Evolutionary conservation across 176 grass and related monocot genomes (phyloP), one percentile per base, ranked within the genome.

Genomic region (Elaeis guineensis): DNA sequence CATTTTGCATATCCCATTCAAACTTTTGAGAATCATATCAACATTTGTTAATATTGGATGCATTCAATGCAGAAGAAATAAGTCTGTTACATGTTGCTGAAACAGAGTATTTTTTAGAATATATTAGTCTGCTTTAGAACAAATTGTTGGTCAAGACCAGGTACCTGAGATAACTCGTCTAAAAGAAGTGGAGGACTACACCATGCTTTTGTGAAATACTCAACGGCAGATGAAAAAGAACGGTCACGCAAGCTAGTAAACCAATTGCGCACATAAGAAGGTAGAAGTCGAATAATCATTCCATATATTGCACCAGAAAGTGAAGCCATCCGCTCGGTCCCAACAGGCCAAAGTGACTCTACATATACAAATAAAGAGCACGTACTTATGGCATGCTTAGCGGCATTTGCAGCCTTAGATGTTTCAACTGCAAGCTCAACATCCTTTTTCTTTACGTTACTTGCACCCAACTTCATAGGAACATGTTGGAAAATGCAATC

Each of bases 401-500:
- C 84, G 76, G 87, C 86, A 78, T 75, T 85, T 5, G 87, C 87
- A 15, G 87, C 92, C 55, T 73, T 89, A 58, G 79, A 80, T 12
- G 81, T 81, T 77, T 90, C 92, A 59, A 76, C 75, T 55, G 65
- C 16, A 17, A 97, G 75, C 21, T 83, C 82, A 62, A 55, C 66
- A 77, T 97, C 92, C 28, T 90, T 96, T 57, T 86, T 90, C 79
- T 96, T 90, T 55, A 75, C 51, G 58, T 25, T 80, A 17, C 20
- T 21, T 44, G 61, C 54, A 69, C 64, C 69, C 63, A 48, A 62
- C 64, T 66, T 87, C 59, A 97, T 44, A 74, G 87, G 87, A 51
- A 97, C 91, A 69, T 97, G 87, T 70, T 97, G 92, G 61, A 97
- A 97, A 51, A 97, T 83, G 69, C 86, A 87, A 59, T 87, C 74